Evolutionary conservation across 306 rosid species (phyloP).

Genomic region (Cucurbita moschata): DNA sequence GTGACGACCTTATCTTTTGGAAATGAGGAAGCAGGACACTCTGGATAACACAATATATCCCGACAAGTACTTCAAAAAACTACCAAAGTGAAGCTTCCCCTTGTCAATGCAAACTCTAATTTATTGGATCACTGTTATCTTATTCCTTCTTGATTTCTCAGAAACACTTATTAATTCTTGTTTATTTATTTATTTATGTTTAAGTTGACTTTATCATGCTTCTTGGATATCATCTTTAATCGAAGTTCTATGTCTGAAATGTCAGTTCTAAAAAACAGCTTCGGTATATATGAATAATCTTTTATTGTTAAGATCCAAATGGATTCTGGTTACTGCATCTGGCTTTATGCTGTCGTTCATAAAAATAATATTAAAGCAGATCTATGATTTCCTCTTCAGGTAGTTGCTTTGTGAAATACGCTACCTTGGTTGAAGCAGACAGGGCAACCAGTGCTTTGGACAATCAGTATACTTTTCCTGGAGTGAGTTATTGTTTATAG

Average conservation of each 20-base stretch:
- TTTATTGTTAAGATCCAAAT: not conserved
- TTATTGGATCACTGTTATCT: not conserved
- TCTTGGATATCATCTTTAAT: not conserved
- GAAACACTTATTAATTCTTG: not conserved
- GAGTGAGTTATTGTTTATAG: slow-evolving; percentile 29
- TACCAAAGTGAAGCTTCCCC: not conserved
- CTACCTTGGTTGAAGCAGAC: slow-evolving; percentile 58
- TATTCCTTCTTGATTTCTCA: not conserved
- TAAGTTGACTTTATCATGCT: not conserved
- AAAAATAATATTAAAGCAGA: slow-evolving; percentile 9
- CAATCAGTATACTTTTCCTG: slow-evolving; percentile 55
- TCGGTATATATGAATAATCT: not conserved
- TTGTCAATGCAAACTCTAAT: not conserved
- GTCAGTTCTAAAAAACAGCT: not conserved
- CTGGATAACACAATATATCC: not conserved
- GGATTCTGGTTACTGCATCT: not conserved
- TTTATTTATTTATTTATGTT: not conserved
- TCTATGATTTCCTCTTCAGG: slow-evolving; percentile 35
- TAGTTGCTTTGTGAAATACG: slow-evolving; percentile 76
- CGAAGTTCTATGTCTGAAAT: not conserved
- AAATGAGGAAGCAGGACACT: not conserved
- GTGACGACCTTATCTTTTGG: not conserved
- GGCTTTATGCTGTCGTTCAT: not conserved
- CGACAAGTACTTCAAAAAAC: not conserved
- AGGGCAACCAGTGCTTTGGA: slow-evolving; percentile 60